Evolutionary conservation across 2,329 filamentous ascomycete genomes (phyloP).

Genomic region (Lasiodiplodia sp.): DNA sequence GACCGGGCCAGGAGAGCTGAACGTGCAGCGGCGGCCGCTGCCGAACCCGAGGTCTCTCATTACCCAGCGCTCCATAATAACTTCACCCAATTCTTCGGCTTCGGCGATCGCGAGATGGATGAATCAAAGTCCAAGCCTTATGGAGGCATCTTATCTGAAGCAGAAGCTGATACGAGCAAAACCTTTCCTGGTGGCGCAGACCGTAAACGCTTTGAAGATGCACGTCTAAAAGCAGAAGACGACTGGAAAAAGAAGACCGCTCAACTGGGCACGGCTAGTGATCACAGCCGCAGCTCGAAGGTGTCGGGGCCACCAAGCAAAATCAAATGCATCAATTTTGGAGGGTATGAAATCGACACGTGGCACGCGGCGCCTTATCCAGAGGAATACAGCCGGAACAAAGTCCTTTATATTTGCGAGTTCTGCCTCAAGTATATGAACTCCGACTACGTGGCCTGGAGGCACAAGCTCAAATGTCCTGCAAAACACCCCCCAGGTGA

Average conservation of each 20-base stretch:
- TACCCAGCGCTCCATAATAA: constrained; percentile 66
- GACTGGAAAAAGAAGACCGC: constrained; percentile 79
- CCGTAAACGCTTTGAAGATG: constrained; percentile 85
- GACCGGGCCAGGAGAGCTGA: constrained; percentile 58
- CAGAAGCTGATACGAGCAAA: constrained; percentile 88
- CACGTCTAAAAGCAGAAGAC: constrained; percentile 88
- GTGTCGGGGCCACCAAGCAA: constrained; percentile 87
- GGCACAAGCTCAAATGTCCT: constrained; percentile 93
- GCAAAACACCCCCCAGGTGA: constrained; percentile 97
- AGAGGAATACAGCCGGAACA: constrained; percentile 96
- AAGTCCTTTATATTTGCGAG: constrained; percentile 97
- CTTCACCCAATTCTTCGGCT: constrained; percentile 84
- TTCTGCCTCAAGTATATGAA: constrained; percentile 99
- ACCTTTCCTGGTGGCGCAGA: constrained; percentile 84
- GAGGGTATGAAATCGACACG: constrained; percentile 96
- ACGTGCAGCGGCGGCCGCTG: constrained; percentile 39
- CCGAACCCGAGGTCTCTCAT: constrained; percentile 57
- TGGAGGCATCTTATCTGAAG: constrained; percentile 87
- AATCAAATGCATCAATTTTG: constrained; percentile 98
- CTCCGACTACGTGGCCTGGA: constrained; percentile 97
- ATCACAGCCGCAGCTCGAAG: constrained; percentile 74
- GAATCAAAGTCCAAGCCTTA: constrained; percentile 94
- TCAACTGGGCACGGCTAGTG: constrained; percentile 69
- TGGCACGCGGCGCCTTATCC: constrained; percentile 99
- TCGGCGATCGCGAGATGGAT: constrained; percentile 87